phyloP scores from a whole-genome alignment of 108 stramenopile genomes.

The Nitzschia sp. region DNA sequence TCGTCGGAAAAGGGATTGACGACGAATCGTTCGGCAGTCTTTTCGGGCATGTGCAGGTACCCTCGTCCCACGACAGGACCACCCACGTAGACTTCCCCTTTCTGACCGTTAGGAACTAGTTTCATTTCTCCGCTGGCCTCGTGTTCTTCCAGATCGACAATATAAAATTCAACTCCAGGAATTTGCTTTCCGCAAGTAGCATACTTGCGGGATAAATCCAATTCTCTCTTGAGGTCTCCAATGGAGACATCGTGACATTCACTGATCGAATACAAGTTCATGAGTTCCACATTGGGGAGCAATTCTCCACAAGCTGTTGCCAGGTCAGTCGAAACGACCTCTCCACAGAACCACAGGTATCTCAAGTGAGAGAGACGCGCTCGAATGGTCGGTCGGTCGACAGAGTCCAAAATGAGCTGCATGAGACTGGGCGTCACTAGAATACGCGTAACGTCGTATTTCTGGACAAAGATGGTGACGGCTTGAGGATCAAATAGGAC shows the following conservation, averaged over 20 bases:
- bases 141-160: constrained; percentile 54
- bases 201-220: constrained; percentile 46
- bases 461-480: constrained; percentile 45
- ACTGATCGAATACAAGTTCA: constrained; percentile 73
- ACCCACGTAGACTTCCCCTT: constrained; percentile 63
- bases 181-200: constrained; percentile 36
- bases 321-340: constrained; percentile 69
- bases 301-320: constrained; percentile 33
- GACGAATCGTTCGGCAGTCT: constrained; percentile 69
- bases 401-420: constrained; percentile 58
- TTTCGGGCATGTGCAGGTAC: constrained; percentile 75
- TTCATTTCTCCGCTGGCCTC: constrained; percentile 32
- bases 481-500: constrained; percentile 68
- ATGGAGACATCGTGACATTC: constrained; percentile 78
- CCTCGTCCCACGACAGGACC: constrained; percentile 75
- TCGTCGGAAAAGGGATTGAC: constrained; percentile 34
- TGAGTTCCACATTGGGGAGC: constrained; percentile 43
- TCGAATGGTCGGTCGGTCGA: constrained; percentile 34
- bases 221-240: constrained; percentile 41
- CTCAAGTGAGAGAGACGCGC: constrained; percentile 36
- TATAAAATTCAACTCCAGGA: constrained; percentile 39
- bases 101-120: constrained; percentile 40
- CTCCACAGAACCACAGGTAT: constrained; percentile 56
- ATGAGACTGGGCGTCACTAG: constrained; percentile 76
- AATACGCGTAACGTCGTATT: constrained; percentile 61